A percentile compares a stretch with the other conserved stretches of the same genome.
Evolutionary conservation across 768 basidiomycete species (phyloP).

Genomic region (Aureoboletus auriporus): DNA sequence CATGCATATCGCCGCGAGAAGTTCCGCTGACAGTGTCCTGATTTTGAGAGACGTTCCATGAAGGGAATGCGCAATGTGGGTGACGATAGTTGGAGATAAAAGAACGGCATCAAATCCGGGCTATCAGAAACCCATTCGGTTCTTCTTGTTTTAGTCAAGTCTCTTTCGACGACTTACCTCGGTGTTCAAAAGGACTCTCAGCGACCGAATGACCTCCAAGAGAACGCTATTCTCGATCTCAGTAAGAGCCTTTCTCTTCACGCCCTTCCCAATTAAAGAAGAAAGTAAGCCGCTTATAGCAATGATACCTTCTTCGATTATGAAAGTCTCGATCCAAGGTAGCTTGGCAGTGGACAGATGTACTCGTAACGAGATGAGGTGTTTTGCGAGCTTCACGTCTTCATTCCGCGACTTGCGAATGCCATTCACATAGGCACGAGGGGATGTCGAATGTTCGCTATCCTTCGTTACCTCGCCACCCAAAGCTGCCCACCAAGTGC

Average conservation of each 20-base stretch:
- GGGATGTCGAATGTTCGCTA: conserved; percentile 43
- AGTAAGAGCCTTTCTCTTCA: conserved; percentile 53
- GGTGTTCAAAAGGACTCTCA: conserved; percentile 81
- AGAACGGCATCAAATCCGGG: conserved; percentile 69
- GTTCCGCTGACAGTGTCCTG: conserved; percentile 65
- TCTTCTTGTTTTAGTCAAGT: background rate
- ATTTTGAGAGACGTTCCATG: conserved; percentile 64
- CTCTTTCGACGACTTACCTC: conserved; percentile 46
- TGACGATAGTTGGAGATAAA: conserved; percentile 58
- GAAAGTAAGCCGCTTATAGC: conserved; percentile 56
- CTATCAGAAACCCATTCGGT: conserved; percentile 34
- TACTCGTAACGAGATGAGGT: conserved; percentile 78
- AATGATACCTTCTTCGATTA: conserved; percentile 59
- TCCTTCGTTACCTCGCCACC: conserved; percentile 42
- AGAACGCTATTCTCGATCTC: conserved; percentile 69
- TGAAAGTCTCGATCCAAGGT: conserved; percentile 75
- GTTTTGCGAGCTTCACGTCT: conserved; percentile 65
- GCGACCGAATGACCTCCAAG: conserved; percentile 71
- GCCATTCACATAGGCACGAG: conserved; percentile 60
- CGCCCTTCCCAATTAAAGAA: conserved; percentile 59
- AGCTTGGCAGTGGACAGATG: conserved; percentile 81
- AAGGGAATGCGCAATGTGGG: conserved; percentile 69
- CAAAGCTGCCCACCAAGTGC: conserved; percentile 71
- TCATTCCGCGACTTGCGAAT: conserved; percentile 51
- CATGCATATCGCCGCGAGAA: conserved; percentile 81